Evolutionary conservation across 2,329 filamentous ascomycete species (phyloP).

Genomic region (Nemania sp.): DNA sequence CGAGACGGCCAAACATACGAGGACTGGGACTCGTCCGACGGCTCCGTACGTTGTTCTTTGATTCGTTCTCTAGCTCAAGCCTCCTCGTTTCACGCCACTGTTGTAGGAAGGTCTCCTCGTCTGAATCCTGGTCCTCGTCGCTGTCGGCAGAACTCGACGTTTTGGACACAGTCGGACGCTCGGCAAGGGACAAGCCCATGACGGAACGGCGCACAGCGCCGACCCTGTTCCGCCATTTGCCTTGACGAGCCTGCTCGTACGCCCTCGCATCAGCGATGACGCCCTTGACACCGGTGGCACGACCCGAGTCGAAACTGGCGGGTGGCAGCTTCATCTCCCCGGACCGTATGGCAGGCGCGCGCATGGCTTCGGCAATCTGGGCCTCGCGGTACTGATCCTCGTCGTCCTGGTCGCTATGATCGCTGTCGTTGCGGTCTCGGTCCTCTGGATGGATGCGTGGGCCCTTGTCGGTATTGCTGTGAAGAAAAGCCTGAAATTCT

Average conservation of each 20-base stretch:
- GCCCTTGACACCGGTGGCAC: constrained; percentile 81
- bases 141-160: constrained; percentile 44
- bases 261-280: constrained; percentile 83
- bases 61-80: constrained; percentile 71
- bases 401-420: constrained; percentile 56
- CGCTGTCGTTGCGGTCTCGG: constrained; percentile 50
- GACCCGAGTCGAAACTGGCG: constrained; percentile 65
- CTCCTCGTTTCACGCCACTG: constrained; percentile 83
- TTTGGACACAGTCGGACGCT: constrained; percentile 36
- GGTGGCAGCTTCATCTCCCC: constrained; percentile 63
- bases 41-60: constrained; percentile 58
- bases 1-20: constrained; percentile 76
- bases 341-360: constrained; percentile 57
- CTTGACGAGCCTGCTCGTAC: constrained; percentile 68
- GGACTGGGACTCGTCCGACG: constrained; percentile 76
- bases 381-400: constrained; percentile 57
- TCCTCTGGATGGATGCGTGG: constrained; percentile 61
- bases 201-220: constrained; percentile 58
- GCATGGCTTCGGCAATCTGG: constrained; percentile 66
- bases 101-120: constrained; percentile 80
- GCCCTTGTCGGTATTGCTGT: constrained; percentile 53
- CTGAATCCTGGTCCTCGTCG: constrained; percentile 56
- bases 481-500: constrained; percentile 66
- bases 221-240: constrained; percentile 57
- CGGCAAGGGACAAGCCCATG: constrained; percentile 52